A percentile compares a stretch with the other conserved stretches of the same genome.
These are phyloP conservation scores for Clitoria ternatea DNA, from an alignment of 306 rosid species.

Conservation along the genomic window DNA sequence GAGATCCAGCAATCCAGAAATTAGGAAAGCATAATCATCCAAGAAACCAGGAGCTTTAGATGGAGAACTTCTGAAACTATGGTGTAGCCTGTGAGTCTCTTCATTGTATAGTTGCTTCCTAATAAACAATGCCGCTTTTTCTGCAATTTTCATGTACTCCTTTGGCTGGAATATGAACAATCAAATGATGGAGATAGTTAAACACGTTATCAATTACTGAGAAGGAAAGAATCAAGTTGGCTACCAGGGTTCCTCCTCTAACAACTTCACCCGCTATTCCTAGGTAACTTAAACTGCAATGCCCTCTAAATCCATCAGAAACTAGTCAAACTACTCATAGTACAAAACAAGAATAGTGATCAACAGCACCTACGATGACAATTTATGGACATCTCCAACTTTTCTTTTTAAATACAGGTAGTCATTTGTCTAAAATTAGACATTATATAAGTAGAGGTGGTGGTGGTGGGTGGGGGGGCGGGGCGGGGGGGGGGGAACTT, in stretches of 20 bases:
- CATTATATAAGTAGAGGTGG: not conserved
- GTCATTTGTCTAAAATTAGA: slow-evolving; percentile 4
- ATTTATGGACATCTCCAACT: not conserved
- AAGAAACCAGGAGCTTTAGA: slow-evolving; percentile 88
- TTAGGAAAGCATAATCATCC: slow-evolving; percentile 88
- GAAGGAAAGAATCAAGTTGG: slow-evolving; percentile 14
- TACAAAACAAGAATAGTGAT: slow-evolving; percentile 15
- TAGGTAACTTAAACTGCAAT: not conserved
- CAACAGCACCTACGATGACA: not conserved
- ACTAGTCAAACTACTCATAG: slow-evolving; percentile 5
- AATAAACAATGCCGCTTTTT: slow-evolving; percentile 72
- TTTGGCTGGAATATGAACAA: slow-evolving; percentile 48
- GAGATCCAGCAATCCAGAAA: slow-evolving; percentile 81
- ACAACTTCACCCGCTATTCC: slow-evolving; percentile 12
- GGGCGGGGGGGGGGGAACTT: slow-evolving; percentile 49
- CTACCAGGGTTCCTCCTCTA: slow-evolving; percentile 20
- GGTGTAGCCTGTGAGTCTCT: slow-evolving; percentile 61
- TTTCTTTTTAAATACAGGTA: not conserved
- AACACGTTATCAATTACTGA: no score
- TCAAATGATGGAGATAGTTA: slow-evolving; percentile 18
- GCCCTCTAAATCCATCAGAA: not conserved
- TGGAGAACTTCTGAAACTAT: slow-evolving; percentile 83
- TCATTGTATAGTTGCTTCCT: slow-evolving; percentile 59
- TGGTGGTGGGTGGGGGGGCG: no score
- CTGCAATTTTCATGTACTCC: slow-evolving; percentile 73